Base-by-base conservation (phyloP, 1,284 basidiomycete genomes). In the Megacollybia platyphylla region DNA sequence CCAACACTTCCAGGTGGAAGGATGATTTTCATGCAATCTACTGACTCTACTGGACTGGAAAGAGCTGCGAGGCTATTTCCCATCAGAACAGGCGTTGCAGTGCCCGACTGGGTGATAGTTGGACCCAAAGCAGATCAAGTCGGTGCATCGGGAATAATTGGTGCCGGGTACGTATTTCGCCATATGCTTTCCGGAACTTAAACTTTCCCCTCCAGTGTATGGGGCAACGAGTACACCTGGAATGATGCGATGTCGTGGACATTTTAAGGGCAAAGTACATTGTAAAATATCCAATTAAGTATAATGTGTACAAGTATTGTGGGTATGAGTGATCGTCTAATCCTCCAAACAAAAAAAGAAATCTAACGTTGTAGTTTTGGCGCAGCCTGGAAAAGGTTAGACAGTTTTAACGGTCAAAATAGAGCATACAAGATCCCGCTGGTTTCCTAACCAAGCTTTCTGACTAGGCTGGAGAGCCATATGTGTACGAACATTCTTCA, bases 81-180 rank as follows among this genome's bases (percentile, higher is more conserved):
- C 1, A 71, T 85, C 17, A 74, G 88, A 8, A 91, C 87, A 0
- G 87, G 86, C 3, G 65, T 89, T 5, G 57, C 74, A 7, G 63
- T 71, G 1, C 85, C 87, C 1, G 83, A 87, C 52, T 91, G 86
- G 84, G 54, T 85, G 1, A 64, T 88, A 11, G 62, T 79, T 2
- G 70, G 72, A 6, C 56, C 60, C 2, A 56, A 61, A 7, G 65
- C 72, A 8, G 79, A 79, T 50, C 57, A 51, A 40, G 59, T 71
- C 13, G 85, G 79, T 7, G 75, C 80, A 9, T 84, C 73, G 8
- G 87, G 82, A 0, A 61, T 89, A n/a, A 56, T 72, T 10, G 86
- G 75, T 17, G 81, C 80, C 48, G 83, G 83, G 83, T 82, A 57
- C 56, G 75, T 57, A 29, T 27, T 41, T 47, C 41, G 15, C 37